phyloP scores from a whole-genome alignment of 768 basidiomycete genomes.

The Suillus decipiens region DNA sequence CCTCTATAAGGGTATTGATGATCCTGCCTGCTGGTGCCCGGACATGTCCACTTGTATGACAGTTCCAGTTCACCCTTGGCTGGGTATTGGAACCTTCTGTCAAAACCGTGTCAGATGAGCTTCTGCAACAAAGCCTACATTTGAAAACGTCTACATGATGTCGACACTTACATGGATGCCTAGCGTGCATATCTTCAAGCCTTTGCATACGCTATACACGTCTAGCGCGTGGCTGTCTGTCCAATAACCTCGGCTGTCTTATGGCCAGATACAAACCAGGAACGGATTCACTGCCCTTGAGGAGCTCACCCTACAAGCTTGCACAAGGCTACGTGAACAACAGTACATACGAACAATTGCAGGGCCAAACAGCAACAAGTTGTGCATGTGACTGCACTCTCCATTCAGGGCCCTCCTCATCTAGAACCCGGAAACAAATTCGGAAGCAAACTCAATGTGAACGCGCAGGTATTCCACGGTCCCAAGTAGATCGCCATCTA shows the following conservation, averaged over 20 bases:
- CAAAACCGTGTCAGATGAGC: constrained; percentile 39
- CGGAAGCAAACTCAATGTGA: constrained; percentile 14
- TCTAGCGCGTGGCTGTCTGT: constrained; percentile 10
- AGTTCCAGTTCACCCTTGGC: constrained; percentile 21
- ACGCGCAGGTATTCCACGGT: constrained; percentile 11
- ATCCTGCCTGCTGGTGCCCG: constrained; percentile 24
- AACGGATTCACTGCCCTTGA: constrained; percentile 69
- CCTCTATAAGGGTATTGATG: constrained; percentile 9
- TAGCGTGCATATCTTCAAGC: constrained; percentile 24
- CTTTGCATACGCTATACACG: constrained; percentile 18
- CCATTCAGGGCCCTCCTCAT: not conserved
- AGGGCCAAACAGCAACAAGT: constrained; percentile 8
- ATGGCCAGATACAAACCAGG: constrained; percentile 36
- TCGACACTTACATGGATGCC: constrained; percentile 13
- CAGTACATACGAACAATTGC: constrained; percentile 20
- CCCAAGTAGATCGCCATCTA: constrained; percentile 9
- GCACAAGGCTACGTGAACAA: constrained; percentile 26
- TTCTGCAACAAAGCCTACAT: constrained; percentile 29
- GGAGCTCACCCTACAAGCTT: constrained; percentile 64
- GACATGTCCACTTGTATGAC: constrained; percentile 18
- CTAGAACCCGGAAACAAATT: constrained; percentile 13
- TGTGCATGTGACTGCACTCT: not conserved
- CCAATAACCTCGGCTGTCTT: constrained; percentile 9
- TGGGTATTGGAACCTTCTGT: constrained; percentile 18
- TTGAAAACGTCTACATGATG: constrained; percentile 17